A percentile compares a stretch with the other conserved stretches of the same genome.
Evolutionary conservation across 2,329 filamentous ascomycete species (phyloP).

Genomic region (Ampelomyces quisqualis): DNA sequence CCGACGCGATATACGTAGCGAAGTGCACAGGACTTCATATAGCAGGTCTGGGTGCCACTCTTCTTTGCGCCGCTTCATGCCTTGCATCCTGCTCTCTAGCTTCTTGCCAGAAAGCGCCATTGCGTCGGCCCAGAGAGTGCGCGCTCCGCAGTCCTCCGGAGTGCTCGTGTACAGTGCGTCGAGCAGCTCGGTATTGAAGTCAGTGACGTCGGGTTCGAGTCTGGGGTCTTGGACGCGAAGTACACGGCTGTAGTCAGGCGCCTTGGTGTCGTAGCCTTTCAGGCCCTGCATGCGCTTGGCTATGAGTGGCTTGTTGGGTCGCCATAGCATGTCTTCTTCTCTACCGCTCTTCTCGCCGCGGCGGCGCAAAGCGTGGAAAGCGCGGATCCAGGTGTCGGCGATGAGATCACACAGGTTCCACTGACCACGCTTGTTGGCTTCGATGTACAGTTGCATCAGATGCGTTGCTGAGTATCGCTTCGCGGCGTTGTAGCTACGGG

Average conservation of each 20-base stretch:
- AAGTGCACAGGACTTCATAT: constrained; percentile 30
- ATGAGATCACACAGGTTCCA: not conserved
- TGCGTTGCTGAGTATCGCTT: not conserved
- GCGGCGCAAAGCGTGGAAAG: not conserved
- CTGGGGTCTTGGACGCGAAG: constrained; percentile 11
- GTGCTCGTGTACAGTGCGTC: constrained; percentile 29
- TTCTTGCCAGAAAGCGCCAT: constrained; percentile 27
- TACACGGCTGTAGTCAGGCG: constrained; percentile 10
- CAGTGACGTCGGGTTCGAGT: constrained; percentile 12
- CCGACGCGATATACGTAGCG: constrained; percentile 22
- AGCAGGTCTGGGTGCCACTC: constrained; percentile 19
- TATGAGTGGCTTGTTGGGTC: not conserved
- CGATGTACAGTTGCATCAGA: not conserved
- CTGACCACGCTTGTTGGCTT: not conserved
- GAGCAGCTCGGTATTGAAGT: constrained; percentile 15
- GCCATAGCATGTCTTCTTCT: not conserved
- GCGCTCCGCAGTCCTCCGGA: constrained; percentile 18
- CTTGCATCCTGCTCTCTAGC: constrained; percentile 10
- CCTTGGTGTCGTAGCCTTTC: constrained; percentile 8
- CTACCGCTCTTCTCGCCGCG: not conserved
- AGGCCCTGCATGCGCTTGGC: not conserved
- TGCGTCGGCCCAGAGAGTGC: constrained; percentile 37
- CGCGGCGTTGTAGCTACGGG: not conserved
- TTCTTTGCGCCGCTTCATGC: not conserved
- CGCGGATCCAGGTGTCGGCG: constrained; percentile 1